phyloP scores from a whole-genome alignment of 2,329 filamentous ascomycete genomes.

The Helotiales sp. region DNA sequence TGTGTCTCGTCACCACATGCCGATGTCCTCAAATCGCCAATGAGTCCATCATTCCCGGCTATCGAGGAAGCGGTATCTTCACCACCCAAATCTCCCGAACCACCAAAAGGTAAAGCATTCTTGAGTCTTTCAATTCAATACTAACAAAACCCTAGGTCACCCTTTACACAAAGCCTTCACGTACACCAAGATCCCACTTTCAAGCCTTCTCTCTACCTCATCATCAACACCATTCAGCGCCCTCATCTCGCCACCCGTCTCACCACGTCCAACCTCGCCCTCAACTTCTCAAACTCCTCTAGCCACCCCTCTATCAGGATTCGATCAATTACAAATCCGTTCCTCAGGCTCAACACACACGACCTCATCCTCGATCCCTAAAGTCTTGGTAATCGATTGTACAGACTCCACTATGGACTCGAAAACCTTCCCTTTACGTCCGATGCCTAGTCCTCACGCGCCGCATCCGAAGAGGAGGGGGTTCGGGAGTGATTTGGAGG shows the following conservation, averaged over 20 bases:
- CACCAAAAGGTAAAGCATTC: slow-evolving; percentile 7
- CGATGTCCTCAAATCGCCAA: slow-evolving; percentile 58
- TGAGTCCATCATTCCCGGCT: slow-evolving; percentile 60
- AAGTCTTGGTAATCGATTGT: slow-evolving; percentile 63
- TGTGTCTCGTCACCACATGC: slow-evolving; percentile 59
- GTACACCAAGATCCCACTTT: slow-evolving; percentile 59
- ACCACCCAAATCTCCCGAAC: background rate
- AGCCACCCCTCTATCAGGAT: slow-evolving; percentile 20
- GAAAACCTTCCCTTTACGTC: slow-evolving; percentile 3
- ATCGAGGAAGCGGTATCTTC: slow-evolving; percentile 34
- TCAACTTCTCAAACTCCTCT: background rate
- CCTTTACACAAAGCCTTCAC: slow-evolving; percentile 64
- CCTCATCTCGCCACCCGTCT: slow-evolving; percentile 32
- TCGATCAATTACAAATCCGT: slow-evolving; percentile 19
- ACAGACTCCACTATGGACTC: slow-evolving; percentile 33
- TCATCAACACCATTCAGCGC: slow-evolving; percentile 21
- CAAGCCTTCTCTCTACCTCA: slow-evolving; percentile 47
- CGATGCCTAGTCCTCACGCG: background rate
- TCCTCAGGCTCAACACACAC: slow-evolving; percentile 36
- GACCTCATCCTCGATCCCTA: slow-evolving; percentile 36
- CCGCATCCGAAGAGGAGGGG: background rate
- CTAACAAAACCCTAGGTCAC: slow-evolving; percentile 46
- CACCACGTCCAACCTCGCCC: slow-evolving; percentile 6
- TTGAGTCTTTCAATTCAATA: background rate
- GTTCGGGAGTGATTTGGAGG: slow-evolving; percentile 62